Conservation (phyloP, 1,284 basidiomycete genomes). For the Cryptococcus floricola region DNA sequence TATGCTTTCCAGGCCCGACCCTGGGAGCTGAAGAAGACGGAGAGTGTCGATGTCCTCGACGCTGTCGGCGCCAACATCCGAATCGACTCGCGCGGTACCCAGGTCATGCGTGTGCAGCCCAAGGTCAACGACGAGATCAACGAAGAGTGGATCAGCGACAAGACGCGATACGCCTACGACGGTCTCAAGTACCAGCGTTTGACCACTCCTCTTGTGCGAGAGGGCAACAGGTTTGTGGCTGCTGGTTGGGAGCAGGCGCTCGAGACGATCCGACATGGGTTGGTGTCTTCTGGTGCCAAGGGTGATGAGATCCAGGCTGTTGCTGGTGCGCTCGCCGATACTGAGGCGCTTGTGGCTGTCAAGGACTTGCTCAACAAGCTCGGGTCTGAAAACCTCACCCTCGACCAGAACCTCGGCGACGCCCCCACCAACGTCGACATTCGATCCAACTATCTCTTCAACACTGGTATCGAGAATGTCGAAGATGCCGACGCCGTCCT, state of each 20-base stretch:
- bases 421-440: conserved; percentile 77
- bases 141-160: conserved; percentile 99
- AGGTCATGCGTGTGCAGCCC: conserved; percentile 97
- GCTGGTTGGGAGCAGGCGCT: conserved; percentile 93
- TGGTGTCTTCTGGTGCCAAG: conserved; percentile 73
- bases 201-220: conserved; percentile 85
- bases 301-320: conserved; percentile 96
- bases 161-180: conserved; percentile 95
- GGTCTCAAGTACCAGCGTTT: conserved; percentile 94
- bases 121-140: conserved; percentile 97
- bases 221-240: conserved; percentile 86
- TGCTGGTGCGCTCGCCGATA: conserved; percentile 88
- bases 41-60: conserved; percentile 95
- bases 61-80: conserved; percentile 98
- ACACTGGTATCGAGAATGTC: conserved; percentile 85
- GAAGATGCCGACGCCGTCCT: conserved; percentile 91
- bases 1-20: conserved; percentile 96
- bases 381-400: conserved; percentile 88
- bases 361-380: conserved; percentile 92
- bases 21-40: conserved; percentile 98
- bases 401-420: conserved; percentile 70
- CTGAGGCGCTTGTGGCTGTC: conserved; percentile 86
- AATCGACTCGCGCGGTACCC: conserved; percentile 89
- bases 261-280: conserved; percentile 70
- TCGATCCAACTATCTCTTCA: conserved; percentile 96